Conservation (phyloP, 2,329 filamentous ascomycete genomes). For the Hortaea werneckii region DNA sequence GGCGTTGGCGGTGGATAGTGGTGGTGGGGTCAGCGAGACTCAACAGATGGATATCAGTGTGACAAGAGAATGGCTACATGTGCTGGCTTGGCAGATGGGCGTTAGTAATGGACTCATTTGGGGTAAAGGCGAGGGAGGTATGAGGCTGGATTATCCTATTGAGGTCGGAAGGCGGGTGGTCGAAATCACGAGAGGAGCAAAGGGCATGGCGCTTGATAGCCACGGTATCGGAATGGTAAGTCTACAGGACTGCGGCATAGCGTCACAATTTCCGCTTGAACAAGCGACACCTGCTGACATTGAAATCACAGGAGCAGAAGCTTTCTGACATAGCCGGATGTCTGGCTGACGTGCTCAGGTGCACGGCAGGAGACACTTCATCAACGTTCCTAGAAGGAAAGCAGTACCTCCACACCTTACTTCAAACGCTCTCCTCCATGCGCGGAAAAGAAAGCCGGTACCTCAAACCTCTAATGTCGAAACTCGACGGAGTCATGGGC, state of each 20-base stretch:
- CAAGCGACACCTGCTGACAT: slow-evolving; percentile 6
- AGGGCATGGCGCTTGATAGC: slow-evolving; percentile 20
- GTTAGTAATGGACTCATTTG: slow-evolving; percentile 27
- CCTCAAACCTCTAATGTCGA: slow-evolving; percentile 24
- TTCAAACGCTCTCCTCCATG: slow-evolving; percentile 24
- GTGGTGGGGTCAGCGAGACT: slow-evolving; percentile 21
- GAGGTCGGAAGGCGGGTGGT: slow-evolving; percentile 26
- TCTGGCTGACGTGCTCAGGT: slow-evolving; percentile 26
- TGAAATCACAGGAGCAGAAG: slow-evolving; percentile 23
- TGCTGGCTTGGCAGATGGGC: slow-evolving; percentile 29
- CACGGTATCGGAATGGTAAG: slow-evolving; percentile 29
- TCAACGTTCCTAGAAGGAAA: slow-evolving; percentile 23
- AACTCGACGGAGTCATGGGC: slow-evolving; percentile 22
- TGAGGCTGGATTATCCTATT: slow-evolving; percentile 28
- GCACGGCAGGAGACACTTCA: slow-evolving; percentile 25
- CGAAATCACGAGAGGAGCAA: slow-evolving; percentile 21
- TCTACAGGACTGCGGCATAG: not conserved
- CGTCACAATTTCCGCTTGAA: not conserved
- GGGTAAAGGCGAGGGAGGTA: slow-evolving; percentile 24
- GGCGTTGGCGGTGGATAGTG: slow-evolving; percentile 14
- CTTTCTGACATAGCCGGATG: slow-evolving; percentile 27
- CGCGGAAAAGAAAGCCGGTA: slow-evolving; percentile 26
- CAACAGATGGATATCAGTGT: slow-evolving; percentile 26
- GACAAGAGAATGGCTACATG: slow-evolving; percentile 26
- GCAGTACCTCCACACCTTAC: slow-evolving; percentile 24